These are phyloP conservation scores for Thymus quinquecostatus DNA, from an alignment of 257 asterid genomes.

Conservation along the genomic window DNA sequence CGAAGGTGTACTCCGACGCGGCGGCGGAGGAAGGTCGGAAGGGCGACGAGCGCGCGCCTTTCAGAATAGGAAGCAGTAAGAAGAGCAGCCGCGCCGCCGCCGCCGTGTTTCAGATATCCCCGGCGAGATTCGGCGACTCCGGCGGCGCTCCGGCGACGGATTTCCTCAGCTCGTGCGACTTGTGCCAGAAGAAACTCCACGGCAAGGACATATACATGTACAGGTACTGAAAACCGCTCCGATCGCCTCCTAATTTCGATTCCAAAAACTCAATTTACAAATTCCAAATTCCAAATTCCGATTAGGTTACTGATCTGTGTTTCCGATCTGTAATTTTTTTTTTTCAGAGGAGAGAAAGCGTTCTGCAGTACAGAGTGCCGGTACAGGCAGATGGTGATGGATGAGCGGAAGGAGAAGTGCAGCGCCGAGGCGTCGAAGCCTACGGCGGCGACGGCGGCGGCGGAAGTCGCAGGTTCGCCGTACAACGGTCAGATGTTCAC, in stretches of 20 bases:
- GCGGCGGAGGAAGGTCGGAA: slow-evolving; percentile 32
- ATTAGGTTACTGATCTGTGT: slow-evolving; percentile 1
- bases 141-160: slow-evolving; percentile 52
- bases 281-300: background rate
- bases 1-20: slow-evolving; percentile 57
- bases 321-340: slow-evolving; percentile 32
- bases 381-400: slow-evolving; percentile 60
- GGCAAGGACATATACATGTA: slow-evolving; percentile 92
- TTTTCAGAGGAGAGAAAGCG: slow-evolving; percentile 77
- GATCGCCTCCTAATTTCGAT: background rate
- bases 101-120: slow-evolving; percentile 67
- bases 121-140: slow-evolving; percentile 45
- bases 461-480: slow-evolving; percentile 51
- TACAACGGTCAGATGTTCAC: slow-evolving; percentile 56
- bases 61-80: slow-evolving; percentile 32
- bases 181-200: slow-evolving; percentile 73
- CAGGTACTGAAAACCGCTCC: slow-evolving; percentile 50
- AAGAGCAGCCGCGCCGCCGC: slow-evolving; percentile 38
- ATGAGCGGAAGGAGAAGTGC: slow-evolving; percentile 66
- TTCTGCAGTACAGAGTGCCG: slow-evolving; percentile 87
- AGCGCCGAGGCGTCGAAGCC: slow-evolving; percentile 53
- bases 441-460: slow-evolving; percentile 25
- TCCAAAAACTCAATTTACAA: background rate
- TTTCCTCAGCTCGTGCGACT: slow-evolving; percentile 70
- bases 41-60: slow-evolving; percentile 30